These are phyloP conservation scores for Fusarium virguliforme DNA, from an alignment of 2,329 filamentous ascomycete species.

Conservation along the genomic window DNA sequence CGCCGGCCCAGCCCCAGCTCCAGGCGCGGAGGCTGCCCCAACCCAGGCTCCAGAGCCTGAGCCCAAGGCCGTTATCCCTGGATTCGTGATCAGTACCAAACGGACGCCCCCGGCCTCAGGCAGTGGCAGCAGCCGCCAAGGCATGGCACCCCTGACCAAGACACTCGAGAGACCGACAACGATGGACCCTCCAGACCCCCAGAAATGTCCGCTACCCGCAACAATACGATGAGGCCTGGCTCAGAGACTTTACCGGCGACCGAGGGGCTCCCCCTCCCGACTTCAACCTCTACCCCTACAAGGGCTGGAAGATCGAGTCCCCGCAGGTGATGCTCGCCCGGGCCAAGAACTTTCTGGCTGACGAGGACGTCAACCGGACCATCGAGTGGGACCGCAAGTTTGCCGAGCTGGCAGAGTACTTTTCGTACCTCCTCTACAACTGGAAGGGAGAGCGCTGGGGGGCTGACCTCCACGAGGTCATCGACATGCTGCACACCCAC, in stretches of 20 bases:
- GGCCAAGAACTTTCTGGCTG: conserved; percentile 64
- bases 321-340: conserved; percentile 55
- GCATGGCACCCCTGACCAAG: neutral
- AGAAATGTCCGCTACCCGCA: conserved; percentile 1
- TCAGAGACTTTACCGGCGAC: neutral
- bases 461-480: conserved; percentile 50
- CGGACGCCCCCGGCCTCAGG: neutral
- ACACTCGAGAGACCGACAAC: no score
- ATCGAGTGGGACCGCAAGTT: conserved; percentile 59
- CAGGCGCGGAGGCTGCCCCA: neutral
- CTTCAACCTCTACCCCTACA: conserved; percentile 48
- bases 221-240: conserved; percentile 19
- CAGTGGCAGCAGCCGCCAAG: no score
- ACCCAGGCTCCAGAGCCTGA: neutral
- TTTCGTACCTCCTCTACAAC: conserved; percentile 54
- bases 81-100: conserved; percentile 34
- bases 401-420: conserved; percentile 58
- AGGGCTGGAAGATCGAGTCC: conserved; percentile 55
- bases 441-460: conserved; percentile 52
- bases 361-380: conserved; percentile 64
- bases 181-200: neutral
- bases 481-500: conserved; percentile 57
- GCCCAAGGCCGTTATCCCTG: conserved; percentile 14
- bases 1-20: neutral
- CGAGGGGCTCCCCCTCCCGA: conserved; percentile 7